phyloP scores from a whole-genome alignment of 441 rosid genomes.

The Metrosideros polymorpha region DNA sequence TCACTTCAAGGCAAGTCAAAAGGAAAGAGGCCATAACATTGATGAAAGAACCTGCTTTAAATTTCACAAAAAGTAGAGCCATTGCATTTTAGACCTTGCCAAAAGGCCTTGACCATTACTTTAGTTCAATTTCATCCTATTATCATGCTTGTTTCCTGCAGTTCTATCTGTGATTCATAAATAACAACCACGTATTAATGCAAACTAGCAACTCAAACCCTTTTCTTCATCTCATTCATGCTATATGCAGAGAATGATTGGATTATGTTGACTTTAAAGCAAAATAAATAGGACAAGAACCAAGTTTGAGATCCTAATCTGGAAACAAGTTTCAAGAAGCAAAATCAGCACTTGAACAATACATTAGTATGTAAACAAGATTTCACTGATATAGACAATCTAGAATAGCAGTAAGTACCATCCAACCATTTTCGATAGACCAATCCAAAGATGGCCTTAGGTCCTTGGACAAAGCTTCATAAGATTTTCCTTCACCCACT shows the following conservation, averaged over 20 bases:
- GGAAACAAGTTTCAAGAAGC: background rate
- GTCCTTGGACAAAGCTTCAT: constrained; percentile 37
- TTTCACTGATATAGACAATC: background rate
- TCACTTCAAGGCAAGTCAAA: background rate
- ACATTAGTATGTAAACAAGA: background rate
- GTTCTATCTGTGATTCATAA: background rate
- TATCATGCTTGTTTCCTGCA: background rate
- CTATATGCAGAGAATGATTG: background rate
- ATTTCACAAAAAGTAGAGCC: background rate
- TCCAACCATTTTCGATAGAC: constrained; percentile 66
- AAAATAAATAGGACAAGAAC: background rate
- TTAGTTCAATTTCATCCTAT: background rate
- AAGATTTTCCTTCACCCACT: constrained; percentile 53
- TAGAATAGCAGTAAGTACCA: constrained; percentile 31
- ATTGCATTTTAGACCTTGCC: background rate
- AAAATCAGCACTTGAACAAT: background rate
- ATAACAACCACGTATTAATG: background rate
- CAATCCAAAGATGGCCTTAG: constrained; percentile 77
- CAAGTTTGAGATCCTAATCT: background rate
- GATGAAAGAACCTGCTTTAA: background rate
- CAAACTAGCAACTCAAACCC: background rate
- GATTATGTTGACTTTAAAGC: background rate
- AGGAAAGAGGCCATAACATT: background rate
- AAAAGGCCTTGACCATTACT: background rate
- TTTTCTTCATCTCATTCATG: background rate